phyloP scores from a whole-genome alignment of 805 yeast species.

The Cyberlindnera maritima region DNA sequence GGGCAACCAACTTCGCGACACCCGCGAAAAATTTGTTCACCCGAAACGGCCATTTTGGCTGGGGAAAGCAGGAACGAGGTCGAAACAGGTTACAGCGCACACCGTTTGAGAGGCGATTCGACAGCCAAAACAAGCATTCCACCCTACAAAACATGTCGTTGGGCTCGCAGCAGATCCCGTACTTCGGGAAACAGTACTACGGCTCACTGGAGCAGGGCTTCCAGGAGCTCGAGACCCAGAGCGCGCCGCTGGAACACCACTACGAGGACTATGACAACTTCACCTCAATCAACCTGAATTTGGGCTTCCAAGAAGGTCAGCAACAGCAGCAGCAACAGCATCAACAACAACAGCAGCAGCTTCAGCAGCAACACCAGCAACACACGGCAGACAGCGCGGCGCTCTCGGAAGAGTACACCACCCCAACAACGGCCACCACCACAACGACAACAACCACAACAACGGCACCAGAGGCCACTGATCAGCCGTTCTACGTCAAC shows the following conservation, averaged over 20 bases:
- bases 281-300: slow-evolving; percentile 18
- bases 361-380: slow-evolving; percentile 8
- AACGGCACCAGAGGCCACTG: slow-evolving; percentile 29
- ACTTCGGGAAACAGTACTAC: slow-evolving; percentile 21
- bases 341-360: slow-evolving; percentile 5
- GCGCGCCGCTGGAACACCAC: neutral
- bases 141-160: slow-evolving; percentile 25
- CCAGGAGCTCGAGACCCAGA: slow-evolving; percentile 14
- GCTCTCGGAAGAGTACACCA: neutral
- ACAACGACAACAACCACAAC: neutral
- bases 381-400: neutral
- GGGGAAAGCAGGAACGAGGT: too few species aligned
- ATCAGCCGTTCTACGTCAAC: slow-evolving; percentile 95
- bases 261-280: slow-evolving; percentile 23
- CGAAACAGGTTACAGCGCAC: too few species aligned
- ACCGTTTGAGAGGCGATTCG: too few species aligned
- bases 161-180: slow-evolving; percentile 22
- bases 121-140: neutral
- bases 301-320: slow-evolving; percentile 15
- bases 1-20: neutral
- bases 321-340: slow-evolving; percentile 1
- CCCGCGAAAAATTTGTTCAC: neutral
- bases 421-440: slow-evolving; percentile 4
- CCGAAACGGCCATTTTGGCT: neutral
- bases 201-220: slow-evolving; percentile 22